Base-by-base conservation (phyloP, 768 basidiomycete genomes). In the Xerocomus brunneocitrinus region DNA sequence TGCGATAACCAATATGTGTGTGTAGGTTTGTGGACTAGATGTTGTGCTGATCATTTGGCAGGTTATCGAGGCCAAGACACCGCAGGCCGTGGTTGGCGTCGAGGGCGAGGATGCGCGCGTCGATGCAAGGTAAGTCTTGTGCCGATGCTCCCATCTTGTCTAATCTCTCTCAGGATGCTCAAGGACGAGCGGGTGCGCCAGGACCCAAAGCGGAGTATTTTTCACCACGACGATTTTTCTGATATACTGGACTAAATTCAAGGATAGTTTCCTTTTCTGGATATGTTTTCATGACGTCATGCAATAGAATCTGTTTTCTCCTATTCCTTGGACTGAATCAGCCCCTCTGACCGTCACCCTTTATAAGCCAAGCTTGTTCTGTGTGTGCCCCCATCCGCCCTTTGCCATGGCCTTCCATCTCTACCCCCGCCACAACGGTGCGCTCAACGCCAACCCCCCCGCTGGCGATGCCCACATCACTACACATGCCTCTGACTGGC, bases 1-100 rank as follows among this genome's bases (percentile, higher is more conserved):
- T 98, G 97, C 66, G 97, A 98, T 71, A 98, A 98, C 67, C 95
- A 95, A 67, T 99, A 95, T 68, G 97, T 95, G 66, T 62, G 89
- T 76, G n/a, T 16, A 24, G 25, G 22, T 40, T 9, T 19, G 13
- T 25, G 27, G 8, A 19, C 8, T 5, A 1, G 19, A 4, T 5
- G 14, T 16, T 19, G 34, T 8, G 42, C 31, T 57, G 52, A 57
- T 49, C 14, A 12, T 49, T 32, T 19, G 6, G 25, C 64, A 98
- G 94, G 88, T 98, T 34, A 77, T 95, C 58, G 90, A 95, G 31
- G 95, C 95, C 7, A 95, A 95, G 71, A 91, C 84, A 25, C 91
- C 95, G 0, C 83, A 92, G 59, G 84, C 93, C 2, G 82, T 88
- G 28, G 69, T 98, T 1, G 85, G 85, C 1, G 84, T 98, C 1